Evolutionary conservation across 257 asterid genomes (phyloP).

Genomic region (Cruciata laevipes): DNA sequence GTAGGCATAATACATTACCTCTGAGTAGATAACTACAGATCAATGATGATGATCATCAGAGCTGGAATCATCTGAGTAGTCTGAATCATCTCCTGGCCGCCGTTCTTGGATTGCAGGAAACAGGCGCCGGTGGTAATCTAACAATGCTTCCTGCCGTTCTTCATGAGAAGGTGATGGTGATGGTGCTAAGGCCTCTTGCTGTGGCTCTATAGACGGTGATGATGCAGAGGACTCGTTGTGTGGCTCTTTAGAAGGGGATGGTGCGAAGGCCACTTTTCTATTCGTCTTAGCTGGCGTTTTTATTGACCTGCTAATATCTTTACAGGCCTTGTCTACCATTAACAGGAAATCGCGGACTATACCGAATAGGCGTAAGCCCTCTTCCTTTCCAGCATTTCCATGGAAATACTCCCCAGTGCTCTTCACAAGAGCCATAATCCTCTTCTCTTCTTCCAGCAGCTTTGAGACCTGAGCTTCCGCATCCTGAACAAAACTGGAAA

Average conservation of each 20-base stretch:
- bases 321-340: slow-evolving; percentile 71
- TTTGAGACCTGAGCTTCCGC: slow-evolving; percentile 44
- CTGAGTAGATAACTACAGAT: slow-evolving; percentile 8
- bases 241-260: slow-evolving; percentile 28
- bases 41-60: slow-evolving; percentile 62
- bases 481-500: slow-evolving; percentile 39
- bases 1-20: slow-evolving; percentile 14
- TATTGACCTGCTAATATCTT: slow-evolving; percentile 38
- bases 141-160: slow-evolving; percentile 28
- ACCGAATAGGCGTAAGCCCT: slow-evolving; percentile 54
- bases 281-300: slow-evolving; percentile 31
- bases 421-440: slow-evolving; percentile 61
- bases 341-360: slow-evolving; percentile 67
- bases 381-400: slow-evolving; percentile 65
- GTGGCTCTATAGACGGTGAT: not conserved
- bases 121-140: slow-evolving; percentile 32
- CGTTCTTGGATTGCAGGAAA: slow-evolving; percentile 73
- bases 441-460: slow-evolving; percentile 53
- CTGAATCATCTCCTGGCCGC: slow-evolving; percentile 34
- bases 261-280: slow-evolving; percentile 29
- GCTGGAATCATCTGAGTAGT: slow-evolving; percentile 44
- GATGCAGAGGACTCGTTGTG: not conserved
- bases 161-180: slow-evolving; percentile 27
- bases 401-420: slow-evolving; percentile 86
- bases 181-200: not conserved